Conservation (phyloP, 768 basidiomycete genomes). For the Calocera viscosa region DNA sequence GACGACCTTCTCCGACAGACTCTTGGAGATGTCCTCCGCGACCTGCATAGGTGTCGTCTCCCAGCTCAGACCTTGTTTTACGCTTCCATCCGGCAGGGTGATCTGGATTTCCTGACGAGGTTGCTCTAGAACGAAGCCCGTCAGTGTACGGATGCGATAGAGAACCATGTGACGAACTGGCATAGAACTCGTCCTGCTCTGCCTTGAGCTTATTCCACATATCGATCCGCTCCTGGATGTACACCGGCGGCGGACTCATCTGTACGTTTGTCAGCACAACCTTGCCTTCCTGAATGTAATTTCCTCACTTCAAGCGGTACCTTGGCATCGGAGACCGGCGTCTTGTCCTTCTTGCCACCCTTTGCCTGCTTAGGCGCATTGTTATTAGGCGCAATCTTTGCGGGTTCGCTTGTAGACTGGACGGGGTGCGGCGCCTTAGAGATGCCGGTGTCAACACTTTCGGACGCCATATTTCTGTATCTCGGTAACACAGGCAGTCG, state of each 20-base stretch:
- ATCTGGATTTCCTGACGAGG: slow-evolving; percentile 71
- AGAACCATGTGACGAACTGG: slow-evolving; percentile 39
- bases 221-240: slow-evolving; percentile 78
- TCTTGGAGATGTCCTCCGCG: slow-evolving; percentile 76
- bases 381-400: slow-evolving; percentile 17
- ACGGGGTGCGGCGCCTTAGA: slow-evolving; percentile 25
- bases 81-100: slow-evolving; percentile 75
- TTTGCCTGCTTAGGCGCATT: slow-evolving; percentile 25
- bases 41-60: slow-evolving; percentile 88
- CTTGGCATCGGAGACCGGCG: slow-evolving; percentile 15
- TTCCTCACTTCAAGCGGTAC: slow-evolving; percentile 23
- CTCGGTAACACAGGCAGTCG: slow-evolving; percentile 2
- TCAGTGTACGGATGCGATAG: slow-evolving; percentile 23
- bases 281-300: background rate
- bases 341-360: slow-evolving; percentile 21
- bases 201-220: slow-evolving; percentile 79
- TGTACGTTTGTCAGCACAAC: slow-evolving; percentile 23
- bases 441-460: background rate
- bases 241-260: slow-evolving; percentile 73
- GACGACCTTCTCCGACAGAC: slow-evolving; percentile 75
- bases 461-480: slow-evolving; percentile 1
- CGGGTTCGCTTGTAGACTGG: slow-evolving; percentile 22
- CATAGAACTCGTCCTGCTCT: slow-evolving; percentile 68
- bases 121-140: slow-evolving; percentile 34
- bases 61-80: slow-evolving; percentile 78